These are phyloP conservation scores for Colletotrichum spinosum DNA, from an alignment of 2,329 filamentous ascomycete genomes.

Conservation along the genomic window DNA sequence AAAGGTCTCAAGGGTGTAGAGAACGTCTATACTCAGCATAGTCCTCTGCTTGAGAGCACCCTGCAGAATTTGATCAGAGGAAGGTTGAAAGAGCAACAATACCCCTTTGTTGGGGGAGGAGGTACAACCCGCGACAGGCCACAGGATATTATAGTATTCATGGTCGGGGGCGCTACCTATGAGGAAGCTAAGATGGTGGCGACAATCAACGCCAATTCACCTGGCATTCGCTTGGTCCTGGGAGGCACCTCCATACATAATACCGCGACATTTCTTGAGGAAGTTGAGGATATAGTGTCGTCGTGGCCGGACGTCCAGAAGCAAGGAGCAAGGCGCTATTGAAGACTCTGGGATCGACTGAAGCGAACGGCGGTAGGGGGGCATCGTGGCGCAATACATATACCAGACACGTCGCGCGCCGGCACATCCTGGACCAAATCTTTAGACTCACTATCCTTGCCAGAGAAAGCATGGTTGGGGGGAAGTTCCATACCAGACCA, in stretches of 20 bases:
- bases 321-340: slow-evolving; percentile 39
- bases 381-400: no score
- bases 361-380: no score
- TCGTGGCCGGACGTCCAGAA: slow-evolving; percentile 79
- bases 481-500: no score
- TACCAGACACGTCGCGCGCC: no score
- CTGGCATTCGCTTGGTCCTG: slow-evolving; percentile 88
- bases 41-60: slow-evolving; percentile 86
- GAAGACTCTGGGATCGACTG: not conserved
- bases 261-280: slow-evolving; percentile 86
- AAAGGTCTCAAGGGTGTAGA: slow-evolving; percentile 97
- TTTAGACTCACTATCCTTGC: no score
- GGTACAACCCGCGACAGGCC: slow-evolving; percentile 92
- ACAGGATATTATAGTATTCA: slow-evolving; percentile 95
- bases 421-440: no score
- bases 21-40: slow-evolving; percentile 99
- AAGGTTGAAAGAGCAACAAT: slow-evolving; percentile 84
- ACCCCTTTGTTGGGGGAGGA: slow-evolving; percentile 92
- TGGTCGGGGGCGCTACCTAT: slow-evolving; percentile 92
- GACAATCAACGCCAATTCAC: slow-evolving; percentile 91
- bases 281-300: slow-evolving; percentile 88
- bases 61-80: slow-evolving; percentile 95
- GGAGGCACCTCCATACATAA: slow-evolving; percentile 92
- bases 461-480: no score
- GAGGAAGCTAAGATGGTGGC: slow-evolving; percentile 97